Percentiles rank a stretch among this genome's conserved stretches.
Conservation (phyloP, 805 yeast species). For the Saccharomycopsis malanga region DNA sequence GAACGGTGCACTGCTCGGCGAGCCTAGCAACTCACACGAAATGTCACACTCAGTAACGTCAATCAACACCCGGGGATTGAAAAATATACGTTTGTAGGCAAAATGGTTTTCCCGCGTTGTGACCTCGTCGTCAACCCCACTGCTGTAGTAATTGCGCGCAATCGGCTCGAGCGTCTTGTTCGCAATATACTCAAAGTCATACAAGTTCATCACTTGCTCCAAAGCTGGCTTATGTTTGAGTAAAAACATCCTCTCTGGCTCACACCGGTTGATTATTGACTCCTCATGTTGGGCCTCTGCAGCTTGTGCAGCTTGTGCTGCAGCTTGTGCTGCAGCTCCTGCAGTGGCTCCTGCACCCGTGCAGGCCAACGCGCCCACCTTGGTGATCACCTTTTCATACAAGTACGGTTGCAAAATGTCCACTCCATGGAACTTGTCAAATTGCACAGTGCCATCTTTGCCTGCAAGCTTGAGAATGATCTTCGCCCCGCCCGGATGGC, state of each 20-base stretch:
- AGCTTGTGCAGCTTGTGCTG: background rate
- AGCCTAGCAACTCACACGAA: conserved; percentile 53
- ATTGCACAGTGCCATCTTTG: conserved; percentile 42
- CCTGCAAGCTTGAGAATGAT: conserved; percentile 46
- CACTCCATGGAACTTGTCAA: conserved; percentile 41
- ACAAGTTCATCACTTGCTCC: conserved; percentile 29
- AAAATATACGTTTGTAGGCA: conserved; percentile 36
- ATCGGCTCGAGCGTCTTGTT: conserved; percentile 29
- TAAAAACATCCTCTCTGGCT: conserved; percentile 35
- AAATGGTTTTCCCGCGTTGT: conserved; percentile 39
- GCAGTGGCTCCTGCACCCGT: conserved; percentile 9
- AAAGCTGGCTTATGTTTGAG: conserved; percentile 30
- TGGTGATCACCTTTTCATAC: conserved; percentile 16
- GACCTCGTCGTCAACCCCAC: conserved; percentile 46
- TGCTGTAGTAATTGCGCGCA: conserved; percentile 38
- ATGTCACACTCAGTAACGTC: conserved; percentile 31
- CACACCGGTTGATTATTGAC: conserved; percentile 24
- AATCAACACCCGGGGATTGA: conserved; percentile 40
- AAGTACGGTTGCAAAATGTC: conserved; percentile 38
- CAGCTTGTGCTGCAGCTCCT: conserved; percentile 6
- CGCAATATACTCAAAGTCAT: conserved; percentile 38
- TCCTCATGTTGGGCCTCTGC: conserved; percentile 13
- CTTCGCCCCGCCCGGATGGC: conserved; percentile 57
- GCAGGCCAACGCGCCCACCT: conserved; percentile 5
- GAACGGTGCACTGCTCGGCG: conserved; percentile 64